These are phyloP conservation scores for Hygrophoropsis aurantiaca DNA, from an alignment of 768 basidiomycete species.

Conservation along the genomic window DNA sequence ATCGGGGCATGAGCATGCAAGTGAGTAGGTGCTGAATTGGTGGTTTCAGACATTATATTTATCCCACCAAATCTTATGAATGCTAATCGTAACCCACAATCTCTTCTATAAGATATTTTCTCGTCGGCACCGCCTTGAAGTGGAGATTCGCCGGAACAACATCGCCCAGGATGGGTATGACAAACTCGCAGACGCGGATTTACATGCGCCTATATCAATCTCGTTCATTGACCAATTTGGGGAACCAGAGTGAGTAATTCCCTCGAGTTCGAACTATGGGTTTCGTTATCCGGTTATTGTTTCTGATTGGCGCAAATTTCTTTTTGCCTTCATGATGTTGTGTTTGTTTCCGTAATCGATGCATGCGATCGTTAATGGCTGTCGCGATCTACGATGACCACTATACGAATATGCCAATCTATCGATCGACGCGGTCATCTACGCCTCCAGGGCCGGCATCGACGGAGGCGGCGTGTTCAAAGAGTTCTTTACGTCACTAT, in stretches of 20 bases:
- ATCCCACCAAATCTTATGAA: too few species aligned
- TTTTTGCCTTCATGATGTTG: not conserved
- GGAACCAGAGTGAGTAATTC: constrained; percentile 67
- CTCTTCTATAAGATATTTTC: constrained; percentile 15
- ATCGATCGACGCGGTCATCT: too few species aligned
- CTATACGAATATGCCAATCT: too few species aligned
- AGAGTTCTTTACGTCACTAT: constrained; percentile 91
- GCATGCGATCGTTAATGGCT: too few species aligned
- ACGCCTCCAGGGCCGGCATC: constrained; percentile 68
- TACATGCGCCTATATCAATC: constrained; percentile 85
- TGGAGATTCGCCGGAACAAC: constrained; percentile 54
- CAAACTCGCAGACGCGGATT: constrained; percentile 67
- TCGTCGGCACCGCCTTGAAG: constrained; percentile 21
- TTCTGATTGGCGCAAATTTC: not conserved
- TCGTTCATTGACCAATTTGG: constrained; percentile 92
- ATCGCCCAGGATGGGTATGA: constrained; percentile 94
- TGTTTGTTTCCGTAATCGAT: too few species aligned
- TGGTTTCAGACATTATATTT: too few species aligned
- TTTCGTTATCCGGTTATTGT: too few species aligned
- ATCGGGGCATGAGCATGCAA: too few species aligned
- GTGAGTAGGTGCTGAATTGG: too few species aligned
- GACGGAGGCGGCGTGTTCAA: constrained; percentile 98
- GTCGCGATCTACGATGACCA: too few species aligned
- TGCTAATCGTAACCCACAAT: too few species aligned
- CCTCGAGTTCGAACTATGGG: too few species aligned